Percentiles rank a stretch among this genome's conserved stretches.
phyloP scores from a whole-genome alignment of 768 basidiomycete genomes.

The Suillus alpinus region DNA sequence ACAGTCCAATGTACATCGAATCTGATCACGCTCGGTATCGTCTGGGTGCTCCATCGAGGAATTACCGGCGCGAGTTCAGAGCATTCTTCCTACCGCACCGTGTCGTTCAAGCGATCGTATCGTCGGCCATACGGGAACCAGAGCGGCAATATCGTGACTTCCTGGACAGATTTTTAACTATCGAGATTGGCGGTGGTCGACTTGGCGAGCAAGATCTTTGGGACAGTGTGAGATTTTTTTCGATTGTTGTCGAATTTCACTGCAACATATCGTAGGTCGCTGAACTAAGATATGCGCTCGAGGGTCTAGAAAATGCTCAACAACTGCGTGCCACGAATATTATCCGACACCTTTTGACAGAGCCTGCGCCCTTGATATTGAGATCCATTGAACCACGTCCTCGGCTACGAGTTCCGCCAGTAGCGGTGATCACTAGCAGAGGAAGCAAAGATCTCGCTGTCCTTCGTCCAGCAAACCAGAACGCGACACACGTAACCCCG shows the following conservation, averaged over 20 bases:
- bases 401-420: not conserved
- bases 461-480: constrained; percentile 52
- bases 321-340: constrained; percentile 17
- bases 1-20: constrained; percentile 64
- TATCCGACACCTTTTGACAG: constrained; percentile 18
- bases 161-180: constrained; percentile 24
- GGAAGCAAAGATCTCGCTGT: constrained; percentile 57
- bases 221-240: constrained; percentile 20
- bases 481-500: constrained; percentile 61
- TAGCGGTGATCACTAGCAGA: constrained; percentile 9
- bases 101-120: constrained; percentile 49
- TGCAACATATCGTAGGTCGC: constrained; percentile 14
- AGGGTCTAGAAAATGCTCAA: constrained; percentile 20
- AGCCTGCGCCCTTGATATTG: constrained; percentile 10
- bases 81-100: constrained; percentile 51
- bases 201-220: constrained; percentile 26
- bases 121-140: constrained; percentile 22
- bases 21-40: constrained; percentile 65
- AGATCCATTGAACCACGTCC: constrained; percentile 7
- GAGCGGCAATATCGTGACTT: constrained; percentile 35
- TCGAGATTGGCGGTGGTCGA: constrained; percentile 15
- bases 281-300: constrained; percentile 19
- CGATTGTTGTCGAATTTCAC: not conserved
- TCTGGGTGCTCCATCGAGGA: constrained; percentile 43
- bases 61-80: constrained; percentile 41